Percentiles rank a stretch among this genome's conserved stretches.
These are phyloP conservation scores for Musa balbisiana DNA, from an alignment of 202 grass and related monocot genomes.

Conservation along the genomic window DNA sequence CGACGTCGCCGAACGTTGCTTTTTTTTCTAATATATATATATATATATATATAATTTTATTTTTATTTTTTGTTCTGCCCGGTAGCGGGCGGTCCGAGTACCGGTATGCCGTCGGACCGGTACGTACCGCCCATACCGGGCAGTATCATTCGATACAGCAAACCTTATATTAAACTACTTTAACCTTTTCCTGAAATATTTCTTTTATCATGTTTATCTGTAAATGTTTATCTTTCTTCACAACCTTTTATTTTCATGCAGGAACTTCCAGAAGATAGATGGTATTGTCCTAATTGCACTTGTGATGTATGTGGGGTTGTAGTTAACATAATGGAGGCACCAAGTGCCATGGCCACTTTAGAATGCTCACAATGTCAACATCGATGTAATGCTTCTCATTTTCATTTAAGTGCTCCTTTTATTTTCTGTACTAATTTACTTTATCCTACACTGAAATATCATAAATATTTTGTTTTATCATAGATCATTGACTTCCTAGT, in stretches of 20 bases:
- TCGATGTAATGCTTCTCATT: constrained; percentile 46
- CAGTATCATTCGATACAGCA: too few relatives aligned
- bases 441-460: neutral
- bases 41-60: too few relatives aligned
- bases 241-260: constrained; percentile 15
- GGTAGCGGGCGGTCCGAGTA: too few relatives aligned
- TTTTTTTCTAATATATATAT: too few relatives aligned
- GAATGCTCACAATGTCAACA: constrained; percentile 68
- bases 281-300: constrained; percentile 75
- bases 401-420: constrained; percentile 14
- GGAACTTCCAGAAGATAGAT: constrained; percentile 76
- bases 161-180: neutral
- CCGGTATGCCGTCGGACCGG: too few relatives aligned
- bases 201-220: too few relatives aligned
- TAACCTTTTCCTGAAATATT: neutral
- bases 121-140: too few relatives aligned
- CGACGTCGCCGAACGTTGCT: too few relatives aligned
- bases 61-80: too few relatives aligned
- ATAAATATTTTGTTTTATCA: neutral
- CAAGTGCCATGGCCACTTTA: constrained; percentile 34
- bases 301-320: constrained; percentile 57
- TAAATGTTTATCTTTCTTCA: neutral
- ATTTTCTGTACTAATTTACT: neutral
- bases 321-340: constrained; percentile 37
- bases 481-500: neutral